Conservation (phyloP, 768 basidiomycete species). For the Tulasnella sp. region DNA sequence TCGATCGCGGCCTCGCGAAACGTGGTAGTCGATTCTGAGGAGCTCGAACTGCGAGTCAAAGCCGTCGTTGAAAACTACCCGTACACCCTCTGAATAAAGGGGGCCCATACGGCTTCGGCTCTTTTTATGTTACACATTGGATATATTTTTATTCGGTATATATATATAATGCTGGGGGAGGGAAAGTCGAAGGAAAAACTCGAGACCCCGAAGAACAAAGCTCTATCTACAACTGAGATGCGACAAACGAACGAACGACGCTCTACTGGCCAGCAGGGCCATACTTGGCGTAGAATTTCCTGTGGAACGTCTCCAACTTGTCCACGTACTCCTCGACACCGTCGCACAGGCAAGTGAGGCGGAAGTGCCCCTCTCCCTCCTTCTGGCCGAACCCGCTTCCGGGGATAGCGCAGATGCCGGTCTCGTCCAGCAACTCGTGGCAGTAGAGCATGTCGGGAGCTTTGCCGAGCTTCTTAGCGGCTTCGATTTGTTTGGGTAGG, state of each 20-base stretch:
- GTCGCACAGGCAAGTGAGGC: constrained; percentile 92
- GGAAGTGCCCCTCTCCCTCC: constrained; percentile 86
- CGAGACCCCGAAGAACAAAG: not conserved
- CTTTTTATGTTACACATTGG: not conserved
- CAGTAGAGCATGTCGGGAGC: constrained; percentile 90
- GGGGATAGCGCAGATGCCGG: constrained; percentile 92
- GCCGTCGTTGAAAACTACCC: constrained; percentile 1
- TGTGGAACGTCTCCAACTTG: constrained; percentile 78
- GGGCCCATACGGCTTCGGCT: not conserved
- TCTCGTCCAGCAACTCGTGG: constrained; percentile 78
- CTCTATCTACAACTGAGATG: not conserved
- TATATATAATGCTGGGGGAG: not conserved
- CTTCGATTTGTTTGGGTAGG: constrained; percentile 69
- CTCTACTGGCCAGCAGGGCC: constrained; percentile 14
- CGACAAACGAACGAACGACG: not conserved
- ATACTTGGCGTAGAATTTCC: constrained; percentile 60
- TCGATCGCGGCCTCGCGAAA: constrained; percentile 42
- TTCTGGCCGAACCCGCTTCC: constrained; percentile 95
- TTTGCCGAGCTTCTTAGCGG: constrained; percentile 71
- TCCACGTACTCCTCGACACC: constrained; percentile 91
- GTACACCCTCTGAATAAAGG: not conserved
- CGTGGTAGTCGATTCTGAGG: not conserved
- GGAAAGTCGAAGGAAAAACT: not conserved
- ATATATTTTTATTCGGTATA: constrained; percentile 6
- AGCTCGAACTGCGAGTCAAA: not conserved